Percentiles rank a stretch among this genome's conserved stretches.
Conservation (phyloP, 495 filamentous ascomycete genomes). For the Penicillium alfredii region DNA sequence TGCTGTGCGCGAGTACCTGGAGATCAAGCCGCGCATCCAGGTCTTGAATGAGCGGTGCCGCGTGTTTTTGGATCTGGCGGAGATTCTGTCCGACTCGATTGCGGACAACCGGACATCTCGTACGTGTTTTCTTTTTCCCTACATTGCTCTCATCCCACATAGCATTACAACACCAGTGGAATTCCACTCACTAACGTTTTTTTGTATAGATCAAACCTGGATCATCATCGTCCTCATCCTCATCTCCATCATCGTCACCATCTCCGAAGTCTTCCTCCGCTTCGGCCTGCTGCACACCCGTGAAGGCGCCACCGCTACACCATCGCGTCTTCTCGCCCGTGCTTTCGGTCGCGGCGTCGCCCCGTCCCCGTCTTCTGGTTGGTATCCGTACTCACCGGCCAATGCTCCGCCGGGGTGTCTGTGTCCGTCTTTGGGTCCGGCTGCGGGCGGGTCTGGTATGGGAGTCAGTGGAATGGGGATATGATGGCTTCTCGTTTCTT, state of each 20-base stretch:
- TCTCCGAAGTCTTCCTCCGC: constrained; percentile 78
- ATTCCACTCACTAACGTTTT: no score
- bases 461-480: constrained; percentile 9
- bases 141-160: neutral
- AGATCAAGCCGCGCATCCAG: constrained; percentile 90
- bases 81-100: constrained; percentile 88
- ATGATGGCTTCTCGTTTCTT: no score
- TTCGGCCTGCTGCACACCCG: constrained; percentile 65
- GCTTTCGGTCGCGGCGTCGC: constrained; percentile 15
- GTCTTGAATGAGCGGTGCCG: constrained; percentile 95
- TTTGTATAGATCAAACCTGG: constrained; percentile 77
- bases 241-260: constrained; percentile 84
- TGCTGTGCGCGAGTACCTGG: constrained; percentile 93
- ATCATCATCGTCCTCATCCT: constrained; percentile 95
- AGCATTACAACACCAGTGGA: no score
- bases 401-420: constrained; percentile 21
- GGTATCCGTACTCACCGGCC: constrained; percentile 6
- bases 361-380: constrained; percentile 13
- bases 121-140: constrained; percentile 16
- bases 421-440: constrained; percentile 18
- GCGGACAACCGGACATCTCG: constrained; percentile 89
- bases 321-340: constrained; percentile 16
- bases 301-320: constrained; percentile 16
- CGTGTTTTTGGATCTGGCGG: constrained; percentile 93
- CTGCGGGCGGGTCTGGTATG: constrained; percentile 4